Conservation (phyloP, 129 eudicot species). For the Smallanthus sonchifolius region DNA sequence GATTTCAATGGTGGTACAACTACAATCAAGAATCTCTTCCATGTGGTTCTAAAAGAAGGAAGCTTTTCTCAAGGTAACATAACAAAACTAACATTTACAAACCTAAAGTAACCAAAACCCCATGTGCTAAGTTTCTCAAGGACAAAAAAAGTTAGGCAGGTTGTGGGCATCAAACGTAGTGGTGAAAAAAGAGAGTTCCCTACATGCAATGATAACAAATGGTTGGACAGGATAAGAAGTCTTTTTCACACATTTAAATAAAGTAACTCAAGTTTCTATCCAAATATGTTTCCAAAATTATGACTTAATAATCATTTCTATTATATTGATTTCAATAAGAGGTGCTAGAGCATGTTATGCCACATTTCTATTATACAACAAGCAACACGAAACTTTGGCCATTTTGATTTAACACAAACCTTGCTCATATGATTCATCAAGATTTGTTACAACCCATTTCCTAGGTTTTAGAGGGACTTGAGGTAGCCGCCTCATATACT, state of each 20-base stretch:
- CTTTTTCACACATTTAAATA: background rate
- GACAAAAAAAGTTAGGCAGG: conserved; percentile 22
- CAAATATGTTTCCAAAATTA: too few relatives aligned
- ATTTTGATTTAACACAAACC: too few relatives aligned
- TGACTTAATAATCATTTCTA: background rate
- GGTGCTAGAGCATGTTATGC: too few relatives aligned
- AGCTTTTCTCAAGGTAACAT: conserved; percentile 13
- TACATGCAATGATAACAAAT: conserved; percentile 9
- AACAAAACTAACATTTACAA: conserved; percentile 1
- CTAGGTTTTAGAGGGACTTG: too few relatives aligned
- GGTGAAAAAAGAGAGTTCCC: conserved; percentile 6
- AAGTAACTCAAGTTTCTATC: background rate
- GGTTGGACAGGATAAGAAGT: background rate
- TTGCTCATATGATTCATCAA: background rate
- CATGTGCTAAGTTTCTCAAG: background rate
- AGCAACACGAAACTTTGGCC: too few relatives aligned
- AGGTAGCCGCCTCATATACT: too few relatives aligned
- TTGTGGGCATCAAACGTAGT: conserved; percentile 10
- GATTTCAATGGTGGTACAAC: conserved; percentile 19
- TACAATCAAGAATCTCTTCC: conserved; percentile 12
- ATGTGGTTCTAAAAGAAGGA: conserved; percentile 15
- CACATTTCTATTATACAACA: too few relatives aligned
- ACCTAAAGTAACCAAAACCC: too few relatives aligned
- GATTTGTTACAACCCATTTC: background rate
- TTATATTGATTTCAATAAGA: too few relatives aligned